phyloP scores from a whole-genome alignment of 129 eudicot species.

The Flaveria robusta region DNA sequence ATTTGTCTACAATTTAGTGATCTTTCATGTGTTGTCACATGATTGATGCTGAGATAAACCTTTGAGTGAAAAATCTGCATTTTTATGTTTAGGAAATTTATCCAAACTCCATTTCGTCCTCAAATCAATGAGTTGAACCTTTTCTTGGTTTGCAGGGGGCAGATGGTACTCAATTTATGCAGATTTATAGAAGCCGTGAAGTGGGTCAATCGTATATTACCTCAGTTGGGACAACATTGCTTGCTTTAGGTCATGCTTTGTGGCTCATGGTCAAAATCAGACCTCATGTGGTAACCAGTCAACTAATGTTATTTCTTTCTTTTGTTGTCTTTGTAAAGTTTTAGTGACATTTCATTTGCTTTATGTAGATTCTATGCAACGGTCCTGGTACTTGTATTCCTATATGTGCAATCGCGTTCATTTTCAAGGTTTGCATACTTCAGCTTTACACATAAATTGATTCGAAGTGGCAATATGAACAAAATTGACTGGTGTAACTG shows the following conservation, averaged over 20 bases:
- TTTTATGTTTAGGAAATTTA: slow-evolving; percentile 9
- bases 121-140: neutral
- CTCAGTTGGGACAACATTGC: slow-evolving; percentile 68
- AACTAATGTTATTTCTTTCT: neutral
- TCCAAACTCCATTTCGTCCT: neutral
- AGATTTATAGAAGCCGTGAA: slow-evolving; percentile 82
- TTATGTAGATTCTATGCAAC: slow-evolving; percentile 66
- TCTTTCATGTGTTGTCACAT: neutral
- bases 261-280: slow-evolving; percentile 75
- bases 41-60: neutral
- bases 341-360: neutral
- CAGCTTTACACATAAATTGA: neutral
- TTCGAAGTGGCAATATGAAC: neutral
- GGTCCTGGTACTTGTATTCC: slow-evolving; percentile 92
- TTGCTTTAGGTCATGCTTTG: slow-evolving; percentile 73
- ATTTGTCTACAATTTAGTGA: neutral
- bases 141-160: slow-evolving; percentile 33
- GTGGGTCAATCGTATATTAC: slow-evolving; percentile 85
- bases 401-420: slow-evolving; percentile 61
- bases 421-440: slow-evolving; percentile 65
- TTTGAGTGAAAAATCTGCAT: slow-evolving; percentile 8
- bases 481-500: neutral
- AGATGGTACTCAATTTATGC: slow-evolving; percentile 54
- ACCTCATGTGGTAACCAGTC: slow-evolving; percentile 73
- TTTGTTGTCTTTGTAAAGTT: neutral